Base-by-base conservation (phyloP, 139 green algal species). In the Picochlorum sp. region DNA sequence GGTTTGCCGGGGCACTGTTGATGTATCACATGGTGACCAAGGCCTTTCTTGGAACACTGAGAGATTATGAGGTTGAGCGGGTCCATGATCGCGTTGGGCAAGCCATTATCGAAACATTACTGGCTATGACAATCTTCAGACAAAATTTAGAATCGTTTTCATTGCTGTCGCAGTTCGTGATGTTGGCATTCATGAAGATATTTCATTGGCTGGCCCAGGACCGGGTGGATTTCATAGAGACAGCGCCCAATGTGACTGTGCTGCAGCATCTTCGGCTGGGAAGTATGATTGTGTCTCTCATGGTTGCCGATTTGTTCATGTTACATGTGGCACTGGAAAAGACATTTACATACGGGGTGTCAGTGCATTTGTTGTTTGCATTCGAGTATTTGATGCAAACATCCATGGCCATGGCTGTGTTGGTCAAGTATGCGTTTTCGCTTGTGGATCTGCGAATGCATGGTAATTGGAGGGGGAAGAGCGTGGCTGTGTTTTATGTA, bases 101-200 rank as follows among this genome's bases (percentile, higher is more conserved):
- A 18, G 87, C 92, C 1, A 76, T 98, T 34, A 96, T 98, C 85
- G 94, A 99, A 79, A 95, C 88, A 1, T 92, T 91, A 61, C 78
- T 99, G 26, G 94, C 94, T 0, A 92, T 99, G 75, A 98, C 94
- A 3, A 96, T 98, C 16, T 99, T 99, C 69, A 67, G 92, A 1
- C 84, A 95, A 38, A 89, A 91, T 64, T 94, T 95, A 66, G 90
- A 88, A 57, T 15, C 21, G 21, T 64, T 81, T 13, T 57, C 72
- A 16, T 95, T 97, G 62, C 72, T 97, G 10, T 82, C 78, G 30
- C 91, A 96, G 85, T 98, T 98, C 69, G 82, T 86, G 0, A 69
- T 82, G 38, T 81, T 98, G 10, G 81, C 94, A 9, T 98, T 98
- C 62, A 65, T 96, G 41, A 98, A 98, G 75, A 80, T 91, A 11